Percentiles rank a stretch among this genome's conserved stretches.
Conservation (phyloP, 257 asterid genomes). For the Craterostigma plantagineum region DNA sequence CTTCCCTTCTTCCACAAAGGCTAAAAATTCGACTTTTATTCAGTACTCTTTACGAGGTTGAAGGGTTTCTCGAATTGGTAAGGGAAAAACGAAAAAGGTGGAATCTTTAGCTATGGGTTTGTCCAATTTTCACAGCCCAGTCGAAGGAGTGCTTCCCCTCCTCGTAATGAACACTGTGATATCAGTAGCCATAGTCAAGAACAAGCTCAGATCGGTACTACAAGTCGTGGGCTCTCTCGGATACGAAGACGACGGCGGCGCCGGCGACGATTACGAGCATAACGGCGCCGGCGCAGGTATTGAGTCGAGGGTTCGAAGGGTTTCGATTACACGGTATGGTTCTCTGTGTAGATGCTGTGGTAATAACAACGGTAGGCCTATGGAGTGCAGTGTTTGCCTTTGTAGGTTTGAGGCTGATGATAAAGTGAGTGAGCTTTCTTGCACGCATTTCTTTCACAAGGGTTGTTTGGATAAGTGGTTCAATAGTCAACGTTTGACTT, state of each 20-base stretch:
- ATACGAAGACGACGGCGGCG: no score
- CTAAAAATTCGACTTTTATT: no score
- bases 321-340: constrained; percentile 17
- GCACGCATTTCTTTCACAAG: constrained; percentile 56
- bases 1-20: no score
- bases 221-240: constrained; percentile 11
- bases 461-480: constrained; percentile 53
- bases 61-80: no score
- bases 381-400: constrained; percentile 42
- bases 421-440: constrained; percentile 49
- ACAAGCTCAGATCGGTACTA: constrained; percentile 21
- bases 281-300: background rate
- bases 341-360: constrained; percentile 17
- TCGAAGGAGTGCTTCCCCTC: constrained; percentile 29
- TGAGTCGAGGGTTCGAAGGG: constrained; percentile 13
- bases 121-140: constrained; percentile 20
- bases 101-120: constrained; percentile 18
- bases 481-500: constrained; percentile 25
- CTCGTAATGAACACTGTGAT: constrained; percentile 26
- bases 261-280: no score
- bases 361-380: constrained; percentile 4
- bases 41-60: no score
- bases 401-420: constrained; percentile 27
- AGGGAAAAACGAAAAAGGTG: no score
- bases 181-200: constrained; percentile 22